Evolutionary conservation across 768 basidiomycete genomes (phyloP).

Genomic region (Dentipellis sp.): DNA sequence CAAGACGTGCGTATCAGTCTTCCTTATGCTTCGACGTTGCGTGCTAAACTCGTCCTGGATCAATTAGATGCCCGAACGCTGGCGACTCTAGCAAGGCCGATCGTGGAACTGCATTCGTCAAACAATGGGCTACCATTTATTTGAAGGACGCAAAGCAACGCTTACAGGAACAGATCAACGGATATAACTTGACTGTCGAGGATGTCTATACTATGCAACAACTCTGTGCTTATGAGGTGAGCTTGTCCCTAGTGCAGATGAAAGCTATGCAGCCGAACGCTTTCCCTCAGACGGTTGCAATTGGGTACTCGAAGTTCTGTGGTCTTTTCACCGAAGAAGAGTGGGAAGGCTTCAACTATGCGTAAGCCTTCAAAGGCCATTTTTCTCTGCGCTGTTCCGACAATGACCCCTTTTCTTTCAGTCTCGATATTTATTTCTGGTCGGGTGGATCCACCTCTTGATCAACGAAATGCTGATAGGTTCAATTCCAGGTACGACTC

Average conservation of each 20-base stretch:
- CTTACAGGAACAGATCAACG: constrained; percentile 47
- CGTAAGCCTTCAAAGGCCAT: constrained; percentile 28
- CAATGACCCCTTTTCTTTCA: constrained; percentile 17
- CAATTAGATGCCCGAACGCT: constrained; percentile 55
- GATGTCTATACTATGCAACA: constrained; percentile 76
- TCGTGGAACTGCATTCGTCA: constrained; percentile 49
- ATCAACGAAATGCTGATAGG: neutral
- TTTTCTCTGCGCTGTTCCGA: constrained; percentile 36
- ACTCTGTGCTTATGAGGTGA: constrained; percentile 78
- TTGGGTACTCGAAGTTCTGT: constrained; percentile 89
- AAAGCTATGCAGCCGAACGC: neutral
- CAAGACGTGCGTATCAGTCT: constrained; percentile 39
- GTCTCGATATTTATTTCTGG: constrained; percentile 64
- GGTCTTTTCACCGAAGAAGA: constrained; percentile 84
- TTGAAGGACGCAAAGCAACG: constrained; percentile 56
- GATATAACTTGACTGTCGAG: constrained; percentile 52
- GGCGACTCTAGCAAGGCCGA: constrained; percentile 33
- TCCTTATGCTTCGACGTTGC: neutral
- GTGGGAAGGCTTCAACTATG: constrained; percentile 90
- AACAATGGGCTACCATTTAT: constrained; percentile 64
- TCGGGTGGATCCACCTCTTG: neutral
- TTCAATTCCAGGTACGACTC: constrained; percentile 43
- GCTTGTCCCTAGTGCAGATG: constrained; percentile 6
- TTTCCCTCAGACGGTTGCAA: constrained; percentile 65
- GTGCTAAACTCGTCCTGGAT: neutral